Evolutionary conservation across 1,284 basidiomycete species (phyloP).

Genomic region (Wolfiporia cocos): DNA sequence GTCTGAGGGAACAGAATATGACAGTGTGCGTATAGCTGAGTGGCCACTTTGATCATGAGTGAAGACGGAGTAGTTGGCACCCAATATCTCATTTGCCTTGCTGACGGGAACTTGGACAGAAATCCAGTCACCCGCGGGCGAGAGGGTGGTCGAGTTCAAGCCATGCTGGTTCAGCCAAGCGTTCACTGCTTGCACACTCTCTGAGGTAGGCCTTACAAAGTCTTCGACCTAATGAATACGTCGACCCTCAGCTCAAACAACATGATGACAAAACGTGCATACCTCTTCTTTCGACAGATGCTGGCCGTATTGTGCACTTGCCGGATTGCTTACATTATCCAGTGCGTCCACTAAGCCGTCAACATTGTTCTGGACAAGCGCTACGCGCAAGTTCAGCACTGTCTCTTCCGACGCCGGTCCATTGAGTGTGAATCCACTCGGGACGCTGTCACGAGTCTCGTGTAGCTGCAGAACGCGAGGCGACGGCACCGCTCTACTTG

Average conservation of each 20-base stretch:
- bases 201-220: conserved; percentile 27
- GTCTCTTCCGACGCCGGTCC: conserved; percentile 16
- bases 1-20: conserved; percentile 31
- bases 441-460: conserved; percentile 16
- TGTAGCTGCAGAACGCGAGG: conserved; percentile 19
- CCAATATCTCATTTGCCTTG: conserved; percentile 29
- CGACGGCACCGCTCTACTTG: no score
- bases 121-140: conserved; percentile 33
- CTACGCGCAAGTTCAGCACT: conserved; percentile 18
- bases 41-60: conserved; percentile 25
- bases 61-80: conserved; percentile 30
- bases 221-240: conserved; percentile 21
- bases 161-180: conserved; percentile 29
- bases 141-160: conserved; percentile 23
- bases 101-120: conserved; percentile 27
- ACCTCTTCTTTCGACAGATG: conserved; percentile 24
- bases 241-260: no score
- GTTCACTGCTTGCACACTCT: conserved; percentile 26
- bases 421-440: conserved; percentile 15
- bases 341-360: conserved; percentile 20
- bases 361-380: conserved; percentile 19
- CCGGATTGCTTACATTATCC: conserved; percentile 22
- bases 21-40: conserved; percentile 27
- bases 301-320: conserved; percentile 19
- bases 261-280: no score